Percentiles rank a stretch among this genome's conserved stretches.
These are phyloP conservation scores for Colletotrichum horii DNA, from an alignment of 2,329 filamentous ascomycete genomes.

Conservation along the genomic window DNA sequence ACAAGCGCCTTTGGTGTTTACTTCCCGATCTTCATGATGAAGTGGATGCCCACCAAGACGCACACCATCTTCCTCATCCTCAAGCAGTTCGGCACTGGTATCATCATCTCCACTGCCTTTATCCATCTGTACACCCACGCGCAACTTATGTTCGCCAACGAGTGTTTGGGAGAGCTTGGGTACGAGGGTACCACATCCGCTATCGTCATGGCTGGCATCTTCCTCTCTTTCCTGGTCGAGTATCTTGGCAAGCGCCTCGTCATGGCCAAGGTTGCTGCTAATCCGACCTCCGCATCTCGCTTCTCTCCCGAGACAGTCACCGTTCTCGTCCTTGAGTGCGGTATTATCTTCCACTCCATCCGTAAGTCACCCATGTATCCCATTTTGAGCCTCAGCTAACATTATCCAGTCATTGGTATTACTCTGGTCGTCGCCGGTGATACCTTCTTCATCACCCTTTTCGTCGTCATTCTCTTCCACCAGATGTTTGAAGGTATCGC, in stretches of 20 bases:
- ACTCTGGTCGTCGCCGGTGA: slow-evolving; percentile 67
- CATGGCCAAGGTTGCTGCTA: slow-evolving; percentile 29
- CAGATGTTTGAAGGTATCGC: slow-evolving; percentile 81
- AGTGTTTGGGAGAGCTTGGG: slow-evolving; percentile 68
- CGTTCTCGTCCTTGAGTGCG: slow-evolving; percentile 74
- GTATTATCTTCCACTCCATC: slow-evolving; percentile 78
- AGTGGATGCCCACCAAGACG: slow-evolving; percentile 57
- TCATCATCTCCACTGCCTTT: slow-evolving; percentile 75
- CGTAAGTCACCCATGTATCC: slow-evolving; percentile 45
- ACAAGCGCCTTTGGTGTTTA: slow-evolving; percentile 64
- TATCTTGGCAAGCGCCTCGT: slow-evolving; percentile 68
- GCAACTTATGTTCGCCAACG: slow-evolving; percentile 72
- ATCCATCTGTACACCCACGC: slow-evolving; percentile 77
- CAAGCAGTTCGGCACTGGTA: slow-evolving; percentile 77
- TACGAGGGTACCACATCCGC: slow-evolving; percentile 75
- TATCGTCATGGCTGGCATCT: slow-evolving; percentile 76
- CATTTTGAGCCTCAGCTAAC: slow-evolving; percentile 8
- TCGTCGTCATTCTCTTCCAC: slow-evolving; percentile 76
- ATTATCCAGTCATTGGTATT: slow-evolving; percentile 60
- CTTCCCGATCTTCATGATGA: slow-evolving; percentile 65
- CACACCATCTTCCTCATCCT: slow-evolving; percentile 63
- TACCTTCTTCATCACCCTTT: slow-evolving; percentile 61
- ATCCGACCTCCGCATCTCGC: slow-evolving; percentile 25
- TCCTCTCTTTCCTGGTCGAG: slow-evolving; percentile 75
- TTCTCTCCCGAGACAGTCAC: slow-evolving; percentile 56